Evolutionary conservation across 1,139 yeast species (phyloP).

Genomic region (Blastobotrys niveus): DNA sequence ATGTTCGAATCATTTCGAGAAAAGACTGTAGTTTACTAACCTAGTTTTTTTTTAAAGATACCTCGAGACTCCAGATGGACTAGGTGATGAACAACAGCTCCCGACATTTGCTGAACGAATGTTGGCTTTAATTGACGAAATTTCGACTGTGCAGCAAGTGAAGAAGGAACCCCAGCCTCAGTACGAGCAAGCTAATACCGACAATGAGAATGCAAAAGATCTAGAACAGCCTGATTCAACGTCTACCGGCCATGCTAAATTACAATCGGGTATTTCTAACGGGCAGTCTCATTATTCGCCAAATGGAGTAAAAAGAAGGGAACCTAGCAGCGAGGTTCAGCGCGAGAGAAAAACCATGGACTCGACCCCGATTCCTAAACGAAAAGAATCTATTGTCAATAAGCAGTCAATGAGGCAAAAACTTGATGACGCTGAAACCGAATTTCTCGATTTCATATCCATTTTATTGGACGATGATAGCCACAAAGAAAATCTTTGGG

Average conservation of each 20-base stretch:
- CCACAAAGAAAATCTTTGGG: conserved; percentile 2
- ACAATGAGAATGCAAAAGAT: too few species aligned
- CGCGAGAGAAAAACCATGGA: too few species aligned
- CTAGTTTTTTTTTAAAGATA: neutral
- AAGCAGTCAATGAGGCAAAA: conserved; percentile 4
- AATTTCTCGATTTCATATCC: conserved; percentile 10
- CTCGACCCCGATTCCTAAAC: conserved; percentile 7
- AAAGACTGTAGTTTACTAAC: too few species aligned
- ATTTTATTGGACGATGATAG: conserved; percentile 4
- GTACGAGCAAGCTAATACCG: too few species aligned
- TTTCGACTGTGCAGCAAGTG: neutral
- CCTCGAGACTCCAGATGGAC: neutral
- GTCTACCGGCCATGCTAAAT: too few species aligned
- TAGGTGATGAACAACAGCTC: neutral
- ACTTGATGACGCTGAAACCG: conserved; percentile 9
- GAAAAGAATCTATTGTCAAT: conserved; percentile 1
- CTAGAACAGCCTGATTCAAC: too few species aligned
- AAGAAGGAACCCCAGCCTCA: neutral
- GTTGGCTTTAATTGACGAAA: neutral
- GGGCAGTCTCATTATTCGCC: too few species aligned
- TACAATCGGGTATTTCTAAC: too few species aligned
- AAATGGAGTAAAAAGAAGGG: too few species aligned
- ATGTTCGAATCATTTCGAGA: neutral
- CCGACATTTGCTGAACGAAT: conserved; percentile 4
- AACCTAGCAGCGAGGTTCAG: too few species aligned